A percentile compares a stretch with the other conserved stretches of the same genome.
Conservation (phyloP, 345 rosid species). For the Citrus hindsii region DNA sequence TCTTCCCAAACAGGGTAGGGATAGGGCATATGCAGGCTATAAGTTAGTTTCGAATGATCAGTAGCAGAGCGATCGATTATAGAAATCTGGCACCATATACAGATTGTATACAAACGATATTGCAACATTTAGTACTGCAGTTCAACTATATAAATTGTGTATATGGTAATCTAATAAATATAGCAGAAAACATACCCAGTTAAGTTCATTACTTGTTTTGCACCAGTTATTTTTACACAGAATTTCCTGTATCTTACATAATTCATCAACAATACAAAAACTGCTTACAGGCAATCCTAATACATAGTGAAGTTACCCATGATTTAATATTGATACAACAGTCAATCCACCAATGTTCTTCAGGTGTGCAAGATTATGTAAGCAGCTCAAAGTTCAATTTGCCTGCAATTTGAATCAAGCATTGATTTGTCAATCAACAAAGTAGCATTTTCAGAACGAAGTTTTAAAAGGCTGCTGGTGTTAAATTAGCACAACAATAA, state of each 20-base stretch:
- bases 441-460: neutral
- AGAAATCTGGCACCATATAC: too few relatives aligned
- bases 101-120: too few relatives aligned
- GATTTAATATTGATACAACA: neutral
- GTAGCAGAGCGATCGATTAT: too few relatives aligned
- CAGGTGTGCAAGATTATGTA: neutral
- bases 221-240: neutral
- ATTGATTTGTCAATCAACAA: neutral
- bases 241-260: too few relatives aligned
- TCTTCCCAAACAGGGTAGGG: too few relatives aligned
- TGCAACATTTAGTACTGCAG: neutral
- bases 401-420: slow-evolving; percentile 7
- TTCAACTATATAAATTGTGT: neutral
- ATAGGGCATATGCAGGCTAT: too few relatives aligned
- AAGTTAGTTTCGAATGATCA: too few relatives aligned
- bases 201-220: neutral
- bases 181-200: neutral
- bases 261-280: neutral
- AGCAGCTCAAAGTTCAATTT: neutral
- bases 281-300: neutral
- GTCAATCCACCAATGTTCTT: neutral
- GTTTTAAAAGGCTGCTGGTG: neutral
- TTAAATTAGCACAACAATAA: neutral
- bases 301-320: neutral
- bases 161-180: neutral